Evolutionary conservation across 495 filamentous ascomycete genomes (phyloP), one percentile per base, ranked within the genome.

Genomic region (Aspergillus wentii): DNA sequence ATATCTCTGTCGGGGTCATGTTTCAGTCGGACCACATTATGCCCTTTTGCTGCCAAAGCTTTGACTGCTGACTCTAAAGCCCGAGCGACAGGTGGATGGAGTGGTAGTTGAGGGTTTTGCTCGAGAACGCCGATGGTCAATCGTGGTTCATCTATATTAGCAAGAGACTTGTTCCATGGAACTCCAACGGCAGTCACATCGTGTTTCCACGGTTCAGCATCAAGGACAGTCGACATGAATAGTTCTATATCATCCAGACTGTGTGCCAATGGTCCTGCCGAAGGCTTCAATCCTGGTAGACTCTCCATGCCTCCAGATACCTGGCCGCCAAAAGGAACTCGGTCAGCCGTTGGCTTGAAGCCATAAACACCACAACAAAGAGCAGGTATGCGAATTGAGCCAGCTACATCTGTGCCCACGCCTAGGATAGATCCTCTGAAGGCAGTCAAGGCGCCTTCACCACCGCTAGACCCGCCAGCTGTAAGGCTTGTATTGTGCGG

Each of bases 341-440:
- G 64, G n/a, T 58, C 63, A 11, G 57, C 51, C 0, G 73, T 81
- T 0, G 83, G 80, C 41, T 75, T 75, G 39, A 83, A 67, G 0
- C 80, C 81, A 46, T 70, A 79, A 0, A 80, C 35, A 10, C 76
- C 80, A 38, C 76, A 74, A 46, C 74, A 77, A 2, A 75, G 64
- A 1, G 82, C 78, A 0, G 83, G 83, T 22, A 64, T 66, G 0
- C 80, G 66, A 31, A 83, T 78, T 0, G 74, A 81, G 2, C 79
- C 80, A 10, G 49, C 82, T 41, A 85, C 76, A 40, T 87, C 83
- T 0, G 74, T 79, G 0, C 80, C 82, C 11, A 85, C 70, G 1
- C 82, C 83, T 0, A 85, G 55, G 25, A 72, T 57, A 3, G 68
- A 75, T 5, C 82, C 80, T 4, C 73, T 57, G 16, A 79, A 46